Evolutionary conservation across 108 stramenopile genomes (phyloP).

Genomic region (Epithemia pelagica): DNA sequence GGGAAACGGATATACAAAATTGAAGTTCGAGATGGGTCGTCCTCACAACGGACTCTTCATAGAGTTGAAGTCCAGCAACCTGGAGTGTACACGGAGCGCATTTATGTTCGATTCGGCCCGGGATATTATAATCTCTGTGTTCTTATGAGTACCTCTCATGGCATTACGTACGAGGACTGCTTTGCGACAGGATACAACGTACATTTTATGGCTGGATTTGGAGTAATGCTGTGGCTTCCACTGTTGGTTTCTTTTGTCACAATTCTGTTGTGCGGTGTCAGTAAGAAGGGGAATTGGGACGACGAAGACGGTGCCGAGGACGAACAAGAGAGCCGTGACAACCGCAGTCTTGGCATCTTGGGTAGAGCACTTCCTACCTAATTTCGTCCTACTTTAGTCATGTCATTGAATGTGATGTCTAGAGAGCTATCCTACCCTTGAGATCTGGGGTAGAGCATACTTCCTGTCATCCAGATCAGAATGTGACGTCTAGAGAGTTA

Average conservation of each 20-base stretch:
- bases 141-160: slow-evolving; percentile 55
- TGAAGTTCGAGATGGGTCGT: slow-evolving; percentile 59
- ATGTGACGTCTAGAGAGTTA: not conserved
- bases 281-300: slow-evolving; percentile 51
- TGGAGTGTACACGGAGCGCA: slow-evolving; percentile 64
- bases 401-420: too few species aligned
- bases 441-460: not conserved
- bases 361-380: slow-evolving; percentile 7
- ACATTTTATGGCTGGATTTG: slow-evolving; percentile 67
- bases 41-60: slow-evolving; percentile 35
- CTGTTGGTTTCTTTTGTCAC: slow-evolving; percentile 28
- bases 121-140: slow-evolving; percentile 64
- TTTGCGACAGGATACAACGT: slow-evolving; percentile 81
- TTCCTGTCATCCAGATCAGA: too few species aligned
- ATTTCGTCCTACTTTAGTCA: not conserved
- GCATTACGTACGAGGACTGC: slow-evolving; percentile 69
- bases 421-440: not conserved
- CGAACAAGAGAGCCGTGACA: slow-evolving; percentile 3
- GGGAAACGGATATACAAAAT: slow-evolving; percentile 53
- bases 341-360: slow-evolving; percentile 4
- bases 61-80: slow-evolving; percentile 40
- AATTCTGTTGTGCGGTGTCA: slow-evolving; percentile 27
- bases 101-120: slow-evolving; percentile 65
- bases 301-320: slow-evolving; percentile 40
- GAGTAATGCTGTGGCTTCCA: slow-evolving; percentile 61